These are phyloP conservation scores for Colletotrichum somersetense DNA, from an alignment of 2,329 filamentous ascomycete species.

Conservation along the genomic window DNA sequence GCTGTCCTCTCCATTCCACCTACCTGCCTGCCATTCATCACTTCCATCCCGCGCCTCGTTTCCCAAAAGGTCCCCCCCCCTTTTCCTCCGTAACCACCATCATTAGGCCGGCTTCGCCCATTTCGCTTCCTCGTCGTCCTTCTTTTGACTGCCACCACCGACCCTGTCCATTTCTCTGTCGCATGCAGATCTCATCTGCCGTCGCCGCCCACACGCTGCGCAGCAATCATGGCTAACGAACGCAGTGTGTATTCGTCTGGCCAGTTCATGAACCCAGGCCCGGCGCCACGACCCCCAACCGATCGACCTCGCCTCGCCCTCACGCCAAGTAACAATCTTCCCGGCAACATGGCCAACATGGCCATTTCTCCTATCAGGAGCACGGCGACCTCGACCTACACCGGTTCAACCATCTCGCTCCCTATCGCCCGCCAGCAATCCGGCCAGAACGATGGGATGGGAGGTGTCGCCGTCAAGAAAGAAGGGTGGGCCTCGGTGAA, in stretches of 20 bases:
- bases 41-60: slow-evolving; percentile 26
- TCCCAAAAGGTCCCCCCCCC: slow-evolving; percentile 8
- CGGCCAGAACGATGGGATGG: slow-evolving; percentile 72
- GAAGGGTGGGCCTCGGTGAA: slow-evolving; percentile 89
- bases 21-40: slow-evolving; percentile 9
- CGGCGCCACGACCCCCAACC: slow-evolving; percentile 89
- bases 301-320: slow-evolving; percentile 86
- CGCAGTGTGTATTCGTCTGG: slow-evolving; percentile 69
- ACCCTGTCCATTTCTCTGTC: slow-evolving; percentile 19
- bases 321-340: slow-evolving; percentile 79
- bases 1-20: slow-evolving; percentile 41
- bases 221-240: slow-evolving; percentile 46
- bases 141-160: slow-evolving; percentile 18
- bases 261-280: slow-evolving; percentile 96
- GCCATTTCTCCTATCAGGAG: slow-evolving; percentile 78
- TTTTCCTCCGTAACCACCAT: slow-evolving; percentile 4
- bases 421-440: slow-evolving; percentile 74
- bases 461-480: slow-evolving; percentile 80
- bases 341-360: slow-evolving; percentile 84
- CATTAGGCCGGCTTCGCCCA: slow-evolving; percentile 10
- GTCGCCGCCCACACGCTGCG: slow-evolving; percentile 32
- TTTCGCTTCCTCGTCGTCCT: neutral
- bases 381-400: slow-evolving; percentile 75
- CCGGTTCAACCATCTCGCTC: slow-evolving; percentile 78
- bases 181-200: slow-evolving; percentile 34